phyloP scores from a whole-genome alignment of 768 basidiomycete species.

The Fomitopsis serialis region DNA sequence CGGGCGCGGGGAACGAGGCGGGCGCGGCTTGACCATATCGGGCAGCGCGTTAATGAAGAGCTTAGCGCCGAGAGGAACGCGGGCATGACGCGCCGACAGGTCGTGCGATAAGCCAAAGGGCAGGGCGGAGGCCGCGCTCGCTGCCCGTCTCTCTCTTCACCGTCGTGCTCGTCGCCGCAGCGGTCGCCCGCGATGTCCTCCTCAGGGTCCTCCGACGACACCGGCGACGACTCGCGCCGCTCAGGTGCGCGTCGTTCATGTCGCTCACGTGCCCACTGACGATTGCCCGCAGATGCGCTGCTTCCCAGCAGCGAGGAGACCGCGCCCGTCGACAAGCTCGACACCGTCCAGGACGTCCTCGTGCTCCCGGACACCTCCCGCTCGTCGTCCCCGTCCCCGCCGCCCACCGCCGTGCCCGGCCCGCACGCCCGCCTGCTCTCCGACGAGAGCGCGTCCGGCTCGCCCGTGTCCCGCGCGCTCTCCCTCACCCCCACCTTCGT shows the following conservation, averaged over 20 bases:
- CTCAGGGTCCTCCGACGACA: background rate
- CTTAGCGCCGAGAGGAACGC: background rate
- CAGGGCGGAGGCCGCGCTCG: no score
- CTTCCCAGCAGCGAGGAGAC: background rate
- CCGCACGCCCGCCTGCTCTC: slow-evolving; percentile 28
- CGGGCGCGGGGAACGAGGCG: no score
- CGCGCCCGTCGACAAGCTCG: no score
- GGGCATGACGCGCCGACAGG: background rate
- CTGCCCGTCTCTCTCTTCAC: background rate
- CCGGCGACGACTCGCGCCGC: background rate
- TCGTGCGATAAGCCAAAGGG: no score
- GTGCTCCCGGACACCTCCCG: slow-evolving; percentile 5
- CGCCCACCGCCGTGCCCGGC: slow-evolving; percentile 19
- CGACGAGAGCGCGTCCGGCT: no score
- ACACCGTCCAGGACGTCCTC: no score
- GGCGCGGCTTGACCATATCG: no score
- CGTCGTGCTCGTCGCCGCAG: slow-evolving; percentile 1
- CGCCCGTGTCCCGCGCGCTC: slow-evolving; percentile 21
- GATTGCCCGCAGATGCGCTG: slow-evolving; percentile 12
- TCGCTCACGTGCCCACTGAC: slow-evolving; percentile 6
- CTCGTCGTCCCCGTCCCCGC: slow-evolving; percentile 12
- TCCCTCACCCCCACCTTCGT: slow-evolving; percentile 31
- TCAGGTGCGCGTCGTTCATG: background rate
- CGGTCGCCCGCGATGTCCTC: background rate
- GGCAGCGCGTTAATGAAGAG: no score